Conservation (phyloP, 148 eudicot species). For the Heliamphora exappendiculata region DNA sequence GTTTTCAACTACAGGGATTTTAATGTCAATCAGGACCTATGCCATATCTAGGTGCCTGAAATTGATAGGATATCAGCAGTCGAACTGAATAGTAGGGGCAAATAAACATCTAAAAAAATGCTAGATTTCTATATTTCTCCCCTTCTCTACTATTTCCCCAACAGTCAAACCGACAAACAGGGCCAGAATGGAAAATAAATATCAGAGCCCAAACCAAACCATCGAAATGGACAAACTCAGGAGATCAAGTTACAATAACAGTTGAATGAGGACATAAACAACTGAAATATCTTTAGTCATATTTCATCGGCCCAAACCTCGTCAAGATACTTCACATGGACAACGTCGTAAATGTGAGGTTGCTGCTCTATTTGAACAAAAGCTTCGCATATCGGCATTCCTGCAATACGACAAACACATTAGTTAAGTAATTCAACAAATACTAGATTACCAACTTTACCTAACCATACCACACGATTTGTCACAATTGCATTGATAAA, state of each 20-base stretch:
- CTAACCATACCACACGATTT: no score
- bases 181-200: neutral
- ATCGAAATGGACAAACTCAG: constrained; percentile 6
- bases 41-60: neutral
- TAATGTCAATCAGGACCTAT: neutral
- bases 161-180: neutral
- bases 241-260: constrained; percentile 3
- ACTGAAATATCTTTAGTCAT: neutral
- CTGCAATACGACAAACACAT: no score
- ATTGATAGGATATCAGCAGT: neutral
- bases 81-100: neutral
- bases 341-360: constrained; percentile 89
- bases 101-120: neutral
- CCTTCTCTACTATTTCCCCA: neutral
- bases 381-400: constrained; percentile 97
- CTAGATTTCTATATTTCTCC: neutral
- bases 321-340: constrained; percentile 87
- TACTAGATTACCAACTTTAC: no score
- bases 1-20: neutral
- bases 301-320: constrained; percentile 31
- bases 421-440: no score
- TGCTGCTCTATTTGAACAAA: constrained; percentile 89
- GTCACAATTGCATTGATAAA: no score
- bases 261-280: neutral
- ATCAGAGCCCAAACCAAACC: neutral